Evolutionary conservation across 208 protist genomes (phyloP), one percentile per base, ranked within the genome.

Genomic region (Paratrypanosoma confusum): DNA sequence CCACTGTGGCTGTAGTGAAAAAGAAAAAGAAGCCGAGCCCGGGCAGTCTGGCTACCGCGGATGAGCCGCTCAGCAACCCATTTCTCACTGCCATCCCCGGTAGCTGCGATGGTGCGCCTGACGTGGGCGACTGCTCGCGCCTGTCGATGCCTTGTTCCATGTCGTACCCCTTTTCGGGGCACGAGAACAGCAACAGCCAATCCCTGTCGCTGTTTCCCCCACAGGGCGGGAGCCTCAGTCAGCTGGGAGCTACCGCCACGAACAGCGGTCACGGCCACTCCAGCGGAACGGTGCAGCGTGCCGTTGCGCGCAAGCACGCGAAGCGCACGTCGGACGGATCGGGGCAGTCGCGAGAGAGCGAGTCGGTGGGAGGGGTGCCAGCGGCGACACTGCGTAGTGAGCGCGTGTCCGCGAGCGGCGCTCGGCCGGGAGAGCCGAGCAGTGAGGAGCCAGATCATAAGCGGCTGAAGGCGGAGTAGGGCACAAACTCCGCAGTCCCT

Each of bases 131-230:
- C 35, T 63, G 50, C 27, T 81, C 74, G 3, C 61, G 65, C 39
- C 50, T 84, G 27, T 84, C 79, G 11, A 83, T 89, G 72, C 83
- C 83, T 14, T 61, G 75, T 50, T 80, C 75, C 16, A 46, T 59
- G n/a, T 64, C 39, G 17, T 62, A 71, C 18, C 53, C 68, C 27
- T 44, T 77, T 14, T 60, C 79, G 29, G 71, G 68, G 61, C 75
- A 65, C 50, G 70, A 81, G 23, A 68, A 70, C 49, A 69, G 61
- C 39, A 75, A 88, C 57, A 83, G 73, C 42, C 73, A 81, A 43
- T 85, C 74, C 7, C 45, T 85, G 11, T 87, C 77, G 5, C 55
- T 86, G 20, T 91, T 91, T 39, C 78, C 78, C 0, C 65, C 68
- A 10, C 77, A 90, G 33, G 42, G 40, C 14, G 27, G 29, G 17